Evolutionary conservation across 139 green algal species (phyloP), one percentile per base, ranked within the genome.

Genomic region (Chlorella sorokiniana): DNA sequence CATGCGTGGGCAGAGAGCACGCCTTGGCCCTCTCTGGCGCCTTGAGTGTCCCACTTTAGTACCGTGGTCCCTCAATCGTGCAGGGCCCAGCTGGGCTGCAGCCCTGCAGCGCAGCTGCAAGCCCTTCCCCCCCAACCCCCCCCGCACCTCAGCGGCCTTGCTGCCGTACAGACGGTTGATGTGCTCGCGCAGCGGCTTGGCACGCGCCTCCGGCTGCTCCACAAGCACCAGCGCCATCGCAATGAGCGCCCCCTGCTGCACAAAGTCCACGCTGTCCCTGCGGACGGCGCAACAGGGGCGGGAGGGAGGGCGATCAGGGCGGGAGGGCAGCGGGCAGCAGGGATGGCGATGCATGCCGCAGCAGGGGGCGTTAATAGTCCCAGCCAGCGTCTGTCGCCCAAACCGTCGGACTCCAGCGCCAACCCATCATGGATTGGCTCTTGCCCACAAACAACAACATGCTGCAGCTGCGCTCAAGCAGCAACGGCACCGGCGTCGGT

Each of bases 191-290:
- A 95, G 51, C 41, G 8, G 35, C 44, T 83, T 75, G 23, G 90
- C 79, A 48, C 83, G 79, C 44, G 78, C 40, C 83, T 97, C 93
- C 7, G 93, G 92, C 92, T 97, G 93, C 85, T 97, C 91, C 69
- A 96, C 83, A 62, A 98, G 85, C 59, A 99, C 93, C 79, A 99
- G 90, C 0, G 96, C 93, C 86, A 91, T 94, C 0, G 97, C 97
- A 33, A 99, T 96, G 38, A 95, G 85, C 25, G 95, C 95, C 1
- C 97, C 97, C 92, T 98, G 92, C 38, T 95, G 91, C 78, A 99
- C 96, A 87, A 97, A 99, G 90, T 99, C 96, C 25, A 91, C 86
- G 10, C 86, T 54, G 87, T 99, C 96, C 37, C 62, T 82, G 76
- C 73, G 42, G 38, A 38, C 67, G 11, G 37, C 35, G 20, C 35